phyloP scores from a whole-genome alignment of 306 rosid species.

The Calophaca sinica region DNA sequence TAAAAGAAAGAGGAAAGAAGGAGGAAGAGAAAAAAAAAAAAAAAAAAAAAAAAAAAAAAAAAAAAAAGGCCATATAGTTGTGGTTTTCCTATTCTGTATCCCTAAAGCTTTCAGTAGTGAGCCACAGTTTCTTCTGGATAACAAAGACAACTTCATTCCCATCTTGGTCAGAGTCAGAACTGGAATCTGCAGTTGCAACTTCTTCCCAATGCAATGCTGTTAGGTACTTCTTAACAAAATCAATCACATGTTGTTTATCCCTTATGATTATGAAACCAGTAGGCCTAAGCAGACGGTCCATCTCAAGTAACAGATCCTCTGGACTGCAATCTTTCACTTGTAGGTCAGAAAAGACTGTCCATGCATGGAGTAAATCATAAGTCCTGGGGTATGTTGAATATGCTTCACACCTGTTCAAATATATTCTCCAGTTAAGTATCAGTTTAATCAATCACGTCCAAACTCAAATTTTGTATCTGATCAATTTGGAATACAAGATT shows the following conservation, averaged over 20 bases:
- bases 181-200: slow-evolving; percentile 60
- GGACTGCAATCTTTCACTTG: slow-evolving; percentile 72
- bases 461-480: slow-evolving; percentile 25
- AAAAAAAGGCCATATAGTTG: slow-evolving; percentile 30
- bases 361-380: slow-evolving; percentile 86
- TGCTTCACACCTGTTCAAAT: slow-evolving; percentile 74
- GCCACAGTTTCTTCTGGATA: slow-evolving; percentile 88
- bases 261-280: slow-evolving; percentile 80
- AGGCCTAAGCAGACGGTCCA: slow-evolving; percentile 88
- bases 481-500: not conserved
- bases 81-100: slow-evolving; percentile 62
- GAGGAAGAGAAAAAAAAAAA: too few relatives aligned
- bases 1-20: not conserved
- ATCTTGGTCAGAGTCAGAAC: slow-evolving; percentile 69
- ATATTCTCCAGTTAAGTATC: not conserved
- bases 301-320: slow-evolving; percentile 82
- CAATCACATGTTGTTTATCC: slow-evolving; percentile 73
- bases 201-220: slow-evolving; percentile 88
- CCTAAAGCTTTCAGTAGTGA: slow-evolving; percentile 69
- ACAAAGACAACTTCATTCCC: slow-evolving; percentile 65
- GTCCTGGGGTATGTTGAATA: slow-evolving; percentile 90
- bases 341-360: slow-evolving; percentile 77
- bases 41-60: too few relatives aligned
- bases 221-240: slow-evolving; percentile 74
- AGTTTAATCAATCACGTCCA: slow-evolving; percentile 30